These are phyloP conservation scores for Eutrema yunnanense DNA, from an alignment of 345 rosid species.

Conservation along the genomic window DNA sequence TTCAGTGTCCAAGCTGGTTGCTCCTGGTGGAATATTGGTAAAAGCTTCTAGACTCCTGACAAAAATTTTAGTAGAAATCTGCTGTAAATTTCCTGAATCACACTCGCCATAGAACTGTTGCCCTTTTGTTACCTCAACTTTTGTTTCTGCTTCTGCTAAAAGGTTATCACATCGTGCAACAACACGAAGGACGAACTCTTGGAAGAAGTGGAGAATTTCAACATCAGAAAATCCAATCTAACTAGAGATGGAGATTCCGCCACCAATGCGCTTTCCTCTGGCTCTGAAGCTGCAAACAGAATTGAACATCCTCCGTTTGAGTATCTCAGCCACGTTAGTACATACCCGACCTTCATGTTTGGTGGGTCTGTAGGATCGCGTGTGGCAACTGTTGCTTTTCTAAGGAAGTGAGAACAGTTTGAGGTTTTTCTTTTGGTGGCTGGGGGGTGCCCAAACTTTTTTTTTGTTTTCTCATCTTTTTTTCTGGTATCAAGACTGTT, in stretches of 20 bases:
- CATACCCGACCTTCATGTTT: slow-evolving; percentile 84
- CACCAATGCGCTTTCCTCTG: slow-evolving; percentile 18
- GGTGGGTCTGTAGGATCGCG: slow-evolving; percentile 87
- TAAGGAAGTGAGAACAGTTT: slow-evolving; percentile 40
- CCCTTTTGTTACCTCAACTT: background rate
- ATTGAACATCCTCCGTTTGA: slow-evolving; percentile 40
- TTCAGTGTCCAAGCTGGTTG: slow-evolving; percentile 77
- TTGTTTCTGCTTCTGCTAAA: background rate
- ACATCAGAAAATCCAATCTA: slow-evolving; percentile 38
- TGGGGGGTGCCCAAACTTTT: background rate
- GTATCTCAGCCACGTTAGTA: slow-evolving; percentile 71
- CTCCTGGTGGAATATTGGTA: slow-evolving; percentile 81
- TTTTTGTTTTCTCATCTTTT: background rate
- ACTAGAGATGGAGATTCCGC: slow-evolving; percentile 28
- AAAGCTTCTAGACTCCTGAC: slow-evolving; percentile 14
- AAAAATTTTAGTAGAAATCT: background rate
- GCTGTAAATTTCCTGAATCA: background rate
- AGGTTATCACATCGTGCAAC: slow-evolving; percentile 93
- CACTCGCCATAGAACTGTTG: background rate
- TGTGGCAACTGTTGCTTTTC: slow-evolving; percentile 89
- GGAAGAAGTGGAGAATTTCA: slow-evolving; percentile 68
- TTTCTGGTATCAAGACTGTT: background rate
- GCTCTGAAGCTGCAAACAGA: slow-evolving; percentile 35
- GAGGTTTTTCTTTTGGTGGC: background rate
- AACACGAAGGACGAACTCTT: slow-evolving; percentile 81